Base-by-base conservation (phyloP, 2,329 filamentous ascomycete genomes). In the Colletotrichum australisinense region DNA sequence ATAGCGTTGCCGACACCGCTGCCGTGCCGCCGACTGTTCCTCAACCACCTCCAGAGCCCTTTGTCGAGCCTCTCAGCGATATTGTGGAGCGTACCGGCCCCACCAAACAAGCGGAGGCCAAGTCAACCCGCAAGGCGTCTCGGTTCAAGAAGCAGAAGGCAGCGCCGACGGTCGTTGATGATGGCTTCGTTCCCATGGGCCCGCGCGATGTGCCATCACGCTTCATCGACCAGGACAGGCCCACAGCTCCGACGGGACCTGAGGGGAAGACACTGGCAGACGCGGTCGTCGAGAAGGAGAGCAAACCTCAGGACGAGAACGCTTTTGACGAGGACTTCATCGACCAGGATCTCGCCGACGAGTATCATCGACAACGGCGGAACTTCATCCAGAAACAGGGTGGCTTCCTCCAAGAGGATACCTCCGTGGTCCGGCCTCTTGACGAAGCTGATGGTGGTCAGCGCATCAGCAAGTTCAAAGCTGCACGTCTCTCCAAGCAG, bases 341-440 rank as follows among this genome's bases (percentile, higher is more conserved):
- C 63, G 89, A 93, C 66, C 91, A 94, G 75, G 93, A 97, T 81
- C 91, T 97, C 16, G 92, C 94, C 8, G 90, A 91, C 49, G 94
- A 97, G 79, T 97, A 97, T 81, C 93, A 97, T 81, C 91, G 90
- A 57, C 87, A 94, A 81, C 93, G 96, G 24, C 97, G 95, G 80
- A 90, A 90, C 78, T 92, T 97, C 83, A 95, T 98, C 67, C 91
- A 95, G 76, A 89, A 92, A 77, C 91, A 97, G 77, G 95, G 95
- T 64, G 95, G 95, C 3, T 97, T 98, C 81, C 84, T 93, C 77
- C 89, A 90, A 70, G 90, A 95, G 77, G 90, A 93, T 72, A 91
- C 94, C 73, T 87, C 90, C 65, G 89, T 89, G 22, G 89, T 91
- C 59, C 88, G 93, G 65, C 90, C 93, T 1, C 85, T 95, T 57